Base-by-base conservation (phyloP, 1,284 basidiomycete genomes). In the Pseudozyma sp. region DNA sequence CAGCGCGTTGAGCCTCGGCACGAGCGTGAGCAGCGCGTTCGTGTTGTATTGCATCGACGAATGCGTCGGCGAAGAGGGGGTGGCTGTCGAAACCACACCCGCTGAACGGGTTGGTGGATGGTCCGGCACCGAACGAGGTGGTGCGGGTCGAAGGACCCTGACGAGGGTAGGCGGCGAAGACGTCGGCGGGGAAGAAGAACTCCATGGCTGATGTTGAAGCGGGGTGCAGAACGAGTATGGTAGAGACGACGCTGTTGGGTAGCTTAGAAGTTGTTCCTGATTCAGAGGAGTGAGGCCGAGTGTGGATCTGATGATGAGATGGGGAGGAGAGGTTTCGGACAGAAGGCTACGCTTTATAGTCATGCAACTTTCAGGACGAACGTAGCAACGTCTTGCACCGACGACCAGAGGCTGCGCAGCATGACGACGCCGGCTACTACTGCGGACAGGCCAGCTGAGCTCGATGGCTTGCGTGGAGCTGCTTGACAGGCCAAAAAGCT, bases 151-250 rank as follows among this genome's bases (percentile, higher is more conserved):
- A 40, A 14, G 65, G 57, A 19, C 58, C 50, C 47, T 61, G 66
- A 39, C 52, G 54, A 16, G 68, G 72, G 56, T 71, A 64, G 35
- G 62, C 59, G 54, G 72, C 39, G 39, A 71, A 71, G 46, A 75
- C 64, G 54, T 75, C 72, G 61, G 68, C 57, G 54, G 72, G 72
- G 58, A 75, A 66, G 72, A 68, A 75, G 64, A 75, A 75, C 68
- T 75, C 72, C 72, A 75, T 75, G 31, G 24, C 54, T 16, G 44
- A 9, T 24, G 48, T 11, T 4, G 24, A 13, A 11, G 24, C 44
- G 50, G 19, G 13, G 47, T 16, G 51, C 39, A n/a, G 30, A 45
- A 5, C n/a, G 56, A 29, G 52, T 14, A 33, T 47, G 39, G 42
- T 4, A 37, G 34, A 35, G 50, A 14, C 9, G 35, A 39, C 7